phyloP scores from a whole-genome alignment of 345 rosid species.

The Dipteronia dyeriana region DNA sequence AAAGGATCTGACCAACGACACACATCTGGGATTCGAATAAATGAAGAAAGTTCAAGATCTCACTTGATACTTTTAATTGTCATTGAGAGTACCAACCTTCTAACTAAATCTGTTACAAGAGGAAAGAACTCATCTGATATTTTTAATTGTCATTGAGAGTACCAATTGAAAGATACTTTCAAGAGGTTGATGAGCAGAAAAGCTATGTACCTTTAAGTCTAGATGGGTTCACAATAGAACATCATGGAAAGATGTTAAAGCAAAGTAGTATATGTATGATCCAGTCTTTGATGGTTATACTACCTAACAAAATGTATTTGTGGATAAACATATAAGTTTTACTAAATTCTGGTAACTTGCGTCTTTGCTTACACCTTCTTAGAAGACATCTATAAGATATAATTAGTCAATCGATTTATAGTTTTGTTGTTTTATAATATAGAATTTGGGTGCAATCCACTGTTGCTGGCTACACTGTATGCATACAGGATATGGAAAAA shows the following conservation, averaged over 20 bases:
- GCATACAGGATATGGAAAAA: no score
- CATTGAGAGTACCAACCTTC: conserved; percentile 94
- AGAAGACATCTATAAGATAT: conserved; percentile 83
- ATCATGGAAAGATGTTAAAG: conserved; percentile 94
- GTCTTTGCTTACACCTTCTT: conserved; percentile 33
- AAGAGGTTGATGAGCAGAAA: background rate
- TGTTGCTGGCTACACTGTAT: conserved; percentile 23
- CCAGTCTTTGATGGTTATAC: conserved; percentile 69
- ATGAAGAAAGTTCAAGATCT: conserved; percentile 95
- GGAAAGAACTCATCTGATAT: conserved; percentile 96
- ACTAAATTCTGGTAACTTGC: no score
- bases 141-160: conserved; percentile 86
- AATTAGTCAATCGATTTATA: background rate
- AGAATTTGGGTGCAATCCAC: no score
- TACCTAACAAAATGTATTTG: conserved; percentile 81
- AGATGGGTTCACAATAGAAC: conserved; percentile 93
- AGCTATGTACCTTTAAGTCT: conserved; percentile 40
- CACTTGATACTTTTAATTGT: conserved; percentile 86
- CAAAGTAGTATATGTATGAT: conserved; percentile 79
- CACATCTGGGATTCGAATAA: conserved; percentile 87
- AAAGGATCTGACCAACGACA: conserved; percentile 85
- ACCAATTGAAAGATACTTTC: conserved; percentile 36
- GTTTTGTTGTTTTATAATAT: no score
- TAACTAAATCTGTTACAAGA: conserved; percentile 81
- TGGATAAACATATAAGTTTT: background rate